phyloP scores from a whole-genome alignment of 2,329 filamentous ascomycete genomes.

The Aspergillus amoenus region DNA sequence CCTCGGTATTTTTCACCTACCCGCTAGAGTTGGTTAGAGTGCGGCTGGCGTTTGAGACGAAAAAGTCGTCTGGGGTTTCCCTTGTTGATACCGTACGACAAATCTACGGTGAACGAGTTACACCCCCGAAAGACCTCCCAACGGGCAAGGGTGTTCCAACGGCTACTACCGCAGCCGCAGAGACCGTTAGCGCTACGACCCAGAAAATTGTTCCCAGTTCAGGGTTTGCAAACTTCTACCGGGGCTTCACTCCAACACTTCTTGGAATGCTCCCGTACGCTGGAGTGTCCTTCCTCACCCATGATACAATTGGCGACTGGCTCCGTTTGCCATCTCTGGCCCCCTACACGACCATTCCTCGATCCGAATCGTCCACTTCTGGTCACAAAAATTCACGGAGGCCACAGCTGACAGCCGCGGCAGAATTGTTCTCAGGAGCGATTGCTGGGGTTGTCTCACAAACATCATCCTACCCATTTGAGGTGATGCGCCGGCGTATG shows the following conservation, averaged over 20 bases:
- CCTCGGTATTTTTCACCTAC: slow-evolving; percentile 94
- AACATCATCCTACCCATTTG: slow-evolving; percentile 88
- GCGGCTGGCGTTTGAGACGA: slow-evolving; percentile 91
- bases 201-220: slow-evolving; percentile 58
- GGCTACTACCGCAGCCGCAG: slow-evolving; percentile 39
- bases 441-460: slow-evolving; percentile 86
- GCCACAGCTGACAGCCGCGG: slow-evolving; percentile 75
- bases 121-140: slow-evolving; percentile 32
- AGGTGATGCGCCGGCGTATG: slow-evolving; percentile 90
- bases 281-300: slow-evolving; percentile 90
- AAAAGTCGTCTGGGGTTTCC: slow-evolving; percentile 66
- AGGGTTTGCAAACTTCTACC: slow-evolving; percentile 88
- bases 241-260: slow-evolving; percentile 86
- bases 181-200: slow-evolving; percentile 38
- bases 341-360: slow-evolving; percentile 71
- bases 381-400: slow-evolving; percentile 53
- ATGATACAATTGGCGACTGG: slow-evolving; percentile 84
- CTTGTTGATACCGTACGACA: slow-evolving; percentile 74
- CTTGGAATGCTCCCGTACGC: slow-evolving; percentile 97
- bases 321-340: slow-evolving; percentile 69
- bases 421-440: slow-evolving; percentile 81
- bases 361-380: slow-evolving; percentile 44
- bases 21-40: slow-evolving; percentile 91
- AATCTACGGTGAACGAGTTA: slow-evolving; percentile 77
- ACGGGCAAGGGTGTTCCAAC: slow-evolving; percentile 40